These are phyloP conservation scores for Globisporangium paroecandrum DNA, from an alignment of 352 stramenopile species.

Conservation along the genomic window DNA sequence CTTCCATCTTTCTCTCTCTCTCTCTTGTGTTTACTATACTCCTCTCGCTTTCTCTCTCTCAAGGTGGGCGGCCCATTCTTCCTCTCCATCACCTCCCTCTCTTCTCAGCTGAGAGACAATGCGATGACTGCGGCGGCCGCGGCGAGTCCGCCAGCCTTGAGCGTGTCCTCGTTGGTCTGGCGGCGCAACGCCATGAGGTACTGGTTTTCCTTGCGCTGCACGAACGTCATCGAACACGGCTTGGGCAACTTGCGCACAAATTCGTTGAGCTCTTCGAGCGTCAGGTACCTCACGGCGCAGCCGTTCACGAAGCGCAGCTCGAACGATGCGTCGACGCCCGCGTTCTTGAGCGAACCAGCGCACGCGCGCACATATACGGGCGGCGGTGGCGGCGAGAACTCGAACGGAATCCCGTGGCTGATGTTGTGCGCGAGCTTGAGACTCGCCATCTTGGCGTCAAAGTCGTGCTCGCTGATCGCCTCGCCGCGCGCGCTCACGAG, in stretches of 20 bases:
- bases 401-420: conserved; percentile 47
- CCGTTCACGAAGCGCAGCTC: conserved; percentile 62
- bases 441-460: conserved; percentile 44
- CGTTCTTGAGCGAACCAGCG: conserved; percentile 33
- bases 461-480: conserved; percentile 44
- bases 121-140: conserved; percentile 24
- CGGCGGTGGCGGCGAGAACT: conserved; percentile 53
- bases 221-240: conserved; percentile 60
- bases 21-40: neutral
- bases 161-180: conserved; percentile 20
- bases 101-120: conserved; percentile 5
- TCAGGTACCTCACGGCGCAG: conserved; percentile 52
- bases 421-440: conserved; percentile 52
- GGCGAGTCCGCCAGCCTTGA: conserved; percentile 23
- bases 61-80: neutral
- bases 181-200: conserved; percentile 33
- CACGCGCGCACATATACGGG: conserved; percentile 56
- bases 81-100: neutral
- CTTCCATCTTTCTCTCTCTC: neutral
- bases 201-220: conserved; percentile 49
- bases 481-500: conserved; percentile 44
- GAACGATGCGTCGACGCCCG: conserved; percentile 54
- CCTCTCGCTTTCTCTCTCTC: neutral
- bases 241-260: conserved; percentile 53
- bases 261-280: conserved; percentile 61